These are phyloP conservation scores for Fraxinus floribunda DNA, from an alignment of 305 asterid species.

Conservation along the genomic window DNA sequence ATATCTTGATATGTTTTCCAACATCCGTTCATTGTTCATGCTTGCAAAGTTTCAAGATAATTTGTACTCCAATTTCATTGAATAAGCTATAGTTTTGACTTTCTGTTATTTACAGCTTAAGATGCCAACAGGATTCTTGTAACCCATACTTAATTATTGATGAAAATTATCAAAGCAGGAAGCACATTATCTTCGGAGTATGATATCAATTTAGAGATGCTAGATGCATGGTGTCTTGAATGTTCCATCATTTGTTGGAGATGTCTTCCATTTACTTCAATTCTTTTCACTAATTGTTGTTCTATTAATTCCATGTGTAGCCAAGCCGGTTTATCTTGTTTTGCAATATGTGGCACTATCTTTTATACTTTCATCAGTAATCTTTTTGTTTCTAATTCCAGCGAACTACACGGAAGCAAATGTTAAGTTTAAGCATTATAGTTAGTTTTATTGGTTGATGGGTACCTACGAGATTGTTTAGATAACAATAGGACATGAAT, in stretches of 20 bases:
- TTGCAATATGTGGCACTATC: background rate
- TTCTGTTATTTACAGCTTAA: background rate
- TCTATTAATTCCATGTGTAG: background rate
- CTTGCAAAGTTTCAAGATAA: background rate
- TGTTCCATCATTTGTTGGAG: background rate
- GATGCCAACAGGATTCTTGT: background rate
- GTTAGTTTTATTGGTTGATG: background rate
- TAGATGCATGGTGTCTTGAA: background rate
- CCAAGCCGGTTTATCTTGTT: background rate
- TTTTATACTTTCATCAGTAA: background rate
- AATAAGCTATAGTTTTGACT: background rate
- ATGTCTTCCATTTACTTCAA: background rate
- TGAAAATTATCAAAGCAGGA: background rate
- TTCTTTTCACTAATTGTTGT: constrained; percentile 11
- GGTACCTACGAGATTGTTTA: background rate
- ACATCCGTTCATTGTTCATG: background rate
- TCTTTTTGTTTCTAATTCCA: background rate
- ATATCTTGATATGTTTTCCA: background rate
- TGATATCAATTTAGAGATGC: background rate
- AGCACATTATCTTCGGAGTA: background rate
- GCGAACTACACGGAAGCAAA: background rate
- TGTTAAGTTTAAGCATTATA: background rate
- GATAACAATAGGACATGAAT: background rate
- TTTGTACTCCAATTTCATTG: background rate
- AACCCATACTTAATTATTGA: background rate